These are phyloP conservation scores for Fusarium sp. DNA, from an alignment of 2,329 filamentous ascomycete genomes.

Conservation along the genomic window DNA sequence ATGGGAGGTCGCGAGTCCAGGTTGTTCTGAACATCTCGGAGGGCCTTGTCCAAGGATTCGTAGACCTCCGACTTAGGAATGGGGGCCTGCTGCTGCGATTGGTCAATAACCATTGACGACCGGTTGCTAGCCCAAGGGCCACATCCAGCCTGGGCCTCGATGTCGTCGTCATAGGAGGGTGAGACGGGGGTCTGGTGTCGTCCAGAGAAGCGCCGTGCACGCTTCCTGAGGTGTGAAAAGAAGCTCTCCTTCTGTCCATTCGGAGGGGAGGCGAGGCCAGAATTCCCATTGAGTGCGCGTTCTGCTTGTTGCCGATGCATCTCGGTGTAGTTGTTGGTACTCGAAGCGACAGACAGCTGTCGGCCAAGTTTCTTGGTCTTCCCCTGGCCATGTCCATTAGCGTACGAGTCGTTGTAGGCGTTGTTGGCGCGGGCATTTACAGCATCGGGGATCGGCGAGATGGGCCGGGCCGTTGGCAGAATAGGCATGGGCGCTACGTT, in stretches of 20 bases:
- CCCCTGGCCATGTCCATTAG: constrained; percentile 65
- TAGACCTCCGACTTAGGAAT: constrained; percentile 70
- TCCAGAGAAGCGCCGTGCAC: constrained; percentile 91
- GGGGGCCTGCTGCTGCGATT: constrained; percentile 64
- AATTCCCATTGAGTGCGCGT: constrained; percentile 86
- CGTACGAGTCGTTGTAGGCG: constrained; percentile 66
- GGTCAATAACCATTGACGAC: constrained; percentile 85
- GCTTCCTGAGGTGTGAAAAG: constrained; percentile 96
- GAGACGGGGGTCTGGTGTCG: constrained; percentile 87
- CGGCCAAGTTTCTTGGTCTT: constrained; percentile 94
- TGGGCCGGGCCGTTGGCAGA: constrained; percentile 91
- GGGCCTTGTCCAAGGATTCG: constrained; percentile 72
- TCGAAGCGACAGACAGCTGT: constrained; percentile 92
- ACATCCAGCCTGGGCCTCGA: constrained; percentile 94
- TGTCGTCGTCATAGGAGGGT: constrained; percentile 86
- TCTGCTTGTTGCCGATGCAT: constrained; percentile 92
- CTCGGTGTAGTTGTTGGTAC: constrained; percentile 93
- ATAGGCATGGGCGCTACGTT: constrained; percentile 95
- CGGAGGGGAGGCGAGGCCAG: constrained; percentile 81
- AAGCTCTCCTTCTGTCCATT: constrained; percentile 93
- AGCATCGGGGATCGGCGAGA: constrained; percentile 95
- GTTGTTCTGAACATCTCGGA: constrained; percentile 69
- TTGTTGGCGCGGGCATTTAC: constrained; percentile 90
- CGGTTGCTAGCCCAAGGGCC: constrained; percentile 90
- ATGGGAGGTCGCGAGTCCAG: constrained; percentile 63